phyloP scores from a whole-genome alignment of 352 stramenopile genomes.

The Pythium grandisporangium region DNA sequence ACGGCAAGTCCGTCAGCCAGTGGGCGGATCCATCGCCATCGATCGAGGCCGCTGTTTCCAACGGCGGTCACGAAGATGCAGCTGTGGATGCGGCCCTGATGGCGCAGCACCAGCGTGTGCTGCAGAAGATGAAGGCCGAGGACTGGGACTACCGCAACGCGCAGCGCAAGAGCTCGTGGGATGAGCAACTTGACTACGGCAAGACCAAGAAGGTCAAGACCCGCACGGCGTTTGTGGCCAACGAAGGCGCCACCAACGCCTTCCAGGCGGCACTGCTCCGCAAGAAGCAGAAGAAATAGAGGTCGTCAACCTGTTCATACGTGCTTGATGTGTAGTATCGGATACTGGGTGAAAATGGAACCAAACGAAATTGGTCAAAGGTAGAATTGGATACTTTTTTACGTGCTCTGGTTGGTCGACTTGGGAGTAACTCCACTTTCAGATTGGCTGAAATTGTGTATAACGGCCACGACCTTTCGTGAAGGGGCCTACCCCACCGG shows the following conservation, averaged over 20 bases:
- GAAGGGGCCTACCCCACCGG: neutral
- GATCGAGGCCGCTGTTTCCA: conserved; percentile 9
- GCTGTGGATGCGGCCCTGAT: conserved; percentile 22
- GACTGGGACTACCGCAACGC: conserved; percentile 64
- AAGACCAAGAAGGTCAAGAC: conserved; percentile 83
- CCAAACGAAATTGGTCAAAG: neutral
- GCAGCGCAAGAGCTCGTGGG: conserved; percentile 63
- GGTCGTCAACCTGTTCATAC: neutral
- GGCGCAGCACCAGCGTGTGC: conserved; percentile 54
- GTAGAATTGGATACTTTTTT: neutral
- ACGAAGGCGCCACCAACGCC: conserved; percentile 60
- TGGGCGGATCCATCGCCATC: too few species aligned
- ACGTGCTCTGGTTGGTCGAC: neutral
- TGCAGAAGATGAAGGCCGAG: conserved; percentile 66
- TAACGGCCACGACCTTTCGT: neutral
- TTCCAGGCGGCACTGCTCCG: conserved; percentile 54
- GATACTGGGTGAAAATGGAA: too few species aligned
- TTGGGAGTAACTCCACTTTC: neutral
- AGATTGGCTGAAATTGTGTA: neutral
- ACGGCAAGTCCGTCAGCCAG: conserved; percentile 55
- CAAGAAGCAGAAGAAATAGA: conserved; percentile 37
- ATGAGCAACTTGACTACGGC: conserved; percentile 60
- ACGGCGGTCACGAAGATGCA: conserved; percentile 12
- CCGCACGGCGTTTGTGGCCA: conserved; percentile 71
- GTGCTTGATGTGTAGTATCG: neutral